Evolutionary conservation across 805 yeast species (phyloP), one percentile per base, ranked within the genome.

Genomic region (Trichomonascus vanleenenianus): DNA sequence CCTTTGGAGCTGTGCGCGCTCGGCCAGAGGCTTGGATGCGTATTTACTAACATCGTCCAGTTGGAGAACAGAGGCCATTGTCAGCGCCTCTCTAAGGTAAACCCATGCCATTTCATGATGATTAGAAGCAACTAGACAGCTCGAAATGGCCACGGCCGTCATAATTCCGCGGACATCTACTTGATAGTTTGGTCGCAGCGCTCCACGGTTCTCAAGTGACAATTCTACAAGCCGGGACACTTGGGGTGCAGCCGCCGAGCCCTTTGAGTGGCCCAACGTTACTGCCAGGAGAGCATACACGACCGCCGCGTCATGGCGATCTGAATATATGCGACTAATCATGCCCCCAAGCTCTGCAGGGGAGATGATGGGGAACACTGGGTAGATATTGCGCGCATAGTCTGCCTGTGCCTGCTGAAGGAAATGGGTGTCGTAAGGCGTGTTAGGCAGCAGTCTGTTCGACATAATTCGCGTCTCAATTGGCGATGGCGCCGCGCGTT

Each of bases 61-160:
- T 11, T 40, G 16, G 22, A 45, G 14, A 8, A 49, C 42, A 12
- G 43, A 25, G 1, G 49, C 41, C 44, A 45, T 39, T 7, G 49
- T 49, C 7, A 45, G 42, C 11, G 51, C 51, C 30, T 49, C 51
- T n/a, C 51, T 49, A 5, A 49, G 45, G 33, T 45, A 45, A 2
- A 49, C 16, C 49, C 49, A 45, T n/a, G 51, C 49, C 9, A 36
- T 25, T 15, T 49, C 49, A 14, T 45, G 39, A 12, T 45, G 19
- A 10, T 35, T 14, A 9, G 33, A 14, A 2, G 48, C 47, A n/a
- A 46, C 51, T 6, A 49, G 44, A 10, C 35, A 32, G 27, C 44
- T 39, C 33, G 47, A 45, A 1, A 49, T 33, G 30, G 42, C 30
- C 10, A 46, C 37, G 4, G 45, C 19, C 25, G 46, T 42, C 32